Conservation (phyloP, 208 protist species). For the Acanthamoeba culbertsoni region DNA sequence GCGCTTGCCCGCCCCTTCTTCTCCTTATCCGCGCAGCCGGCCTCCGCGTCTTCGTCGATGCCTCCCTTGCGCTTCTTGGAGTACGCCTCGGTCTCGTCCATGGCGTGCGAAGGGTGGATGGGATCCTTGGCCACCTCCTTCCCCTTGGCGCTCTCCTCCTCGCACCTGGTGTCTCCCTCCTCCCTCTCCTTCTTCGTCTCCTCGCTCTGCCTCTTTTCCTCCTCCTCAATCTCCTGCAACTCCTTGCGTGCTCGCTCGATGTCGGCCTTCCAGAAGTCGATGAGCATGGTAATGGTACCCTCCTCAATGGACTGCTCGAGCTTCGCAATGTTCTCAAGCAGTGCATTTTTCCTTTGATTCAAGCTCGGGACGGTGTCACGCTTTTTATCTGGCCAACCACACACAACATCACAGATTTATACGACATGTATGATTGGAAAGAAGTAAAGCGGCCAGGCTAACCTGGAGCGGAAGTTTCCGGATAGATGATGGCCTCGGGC, state of each 20-base stretch:
- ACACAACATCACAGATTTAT: too few species aligned
- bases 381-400: too few species aligned
- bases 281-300: neutral
- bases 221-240: neutral
- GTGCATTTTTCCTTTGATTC: too few species aligned
- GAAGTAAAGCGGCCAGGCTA: neutral
- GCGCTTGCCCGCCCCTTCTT: neutral
- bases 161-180: neutral
- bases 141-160: neutral
- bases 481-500: slow-evolving; percentile 28
- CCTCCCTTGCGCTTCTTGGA: neutral
- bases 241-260: neutral
- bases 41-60: neutral
- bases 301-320: neutral
- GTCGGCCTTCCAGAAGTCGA: neutral
- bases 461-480: neutral
- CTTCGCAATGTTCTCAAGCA: neutral
- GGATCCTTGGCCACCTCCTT: neutral
- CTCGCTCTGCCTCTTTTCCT: neutral
- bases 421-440: too few species aligned
- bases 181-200: neutral
- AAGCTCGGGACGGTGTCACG: too few species aligned
- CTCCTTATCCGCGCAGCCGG: neutral
- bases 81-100: too few species aligned
- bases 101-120: neutral